Base-by-base conservation (phyloP, 495 filamentous ascomycete species). In the Thermothielavioides terrestris region DNA sequence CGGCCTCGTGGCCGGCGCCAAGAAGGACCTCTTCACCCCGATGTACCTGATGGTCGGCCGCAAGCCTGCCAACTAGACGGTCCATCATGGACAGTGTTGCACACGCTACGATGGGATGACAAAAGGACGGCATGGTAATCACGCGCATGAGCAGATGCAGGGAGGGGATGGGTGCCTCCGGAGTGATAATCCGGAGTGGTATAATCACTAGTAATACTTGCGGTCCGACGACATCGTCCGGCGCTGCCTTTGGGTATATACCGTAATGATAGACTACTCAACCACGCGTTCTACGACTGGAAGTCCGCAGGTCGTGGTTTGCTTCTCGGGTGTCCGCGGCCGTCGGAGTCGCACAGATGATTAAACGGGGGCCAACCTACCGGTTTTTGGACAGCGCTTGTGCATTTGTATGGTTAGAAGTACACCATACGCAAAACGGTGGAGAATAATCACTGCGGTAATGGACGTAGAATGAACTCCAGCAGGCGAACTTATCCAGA, bases 41-140 rank as follows among this genome's bases (percentile, higher is more conserved):
- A 98, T 98, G 92, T 97, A 96, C 74, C 73, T 98, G 66, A 96
- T 98, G 92, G 82, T 98, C 49, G 92, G 79, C 31, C 80, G 89
- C 70, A 98, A 98, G 75, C 88, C 91, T n/a, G 56, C 56, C 36
- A 59, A 71, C 55, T 74, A 64, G 52, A 15, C 12, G 10, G 9
- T 20, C 4, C 6, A 12, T 46, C 6, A 4, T 9, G 20, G 15
- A 18, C 50, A 44, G 22, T 52, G 39, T 46, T 53, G 46, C 56
- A 49, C 44, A 49, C 28, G 49, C 31, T 41, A 53, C 48, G 42
- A 54, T 25, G 50, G 49, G 55, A 52, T 52, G 60, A 47, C 28
- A 38, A 41, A 52, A 30, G 49, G 22, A 14, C 48, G 26, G 26
- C 46, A 54, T 1, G 37, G 40, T 61, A 55, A 61, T 57, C n/a